These are phyloP conservation scores for Naganishia antarctica DNA, from an alignment of 768 basidiomycete species.

Conservation along the genomic window DNA sequence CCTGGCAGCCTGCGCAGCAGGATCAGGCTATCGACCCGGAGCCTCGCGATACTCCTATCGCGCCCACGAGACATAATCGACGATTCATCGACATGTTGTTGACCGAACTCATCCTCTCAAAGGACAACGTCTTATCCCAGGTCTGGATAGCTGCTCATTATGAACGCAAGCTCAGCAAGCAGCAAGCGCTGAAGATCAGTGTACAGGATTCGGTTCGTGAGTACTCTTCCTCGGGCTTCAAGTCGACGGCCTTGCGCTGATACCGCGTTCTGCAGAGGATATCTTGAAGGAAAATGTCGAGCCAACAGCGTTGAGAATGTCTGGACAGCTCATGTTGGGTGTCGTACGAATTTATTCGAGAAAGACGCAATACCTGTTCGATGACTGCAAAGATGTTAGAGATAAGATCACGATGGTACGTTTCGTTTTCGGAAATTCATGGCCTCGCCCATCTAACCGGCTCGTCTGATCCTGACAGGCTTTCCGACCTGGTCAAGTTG, in stretches of 20 bases:
- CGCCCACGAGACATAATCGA: background rate
- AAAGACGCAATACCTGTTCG: conserved; percentile 93
- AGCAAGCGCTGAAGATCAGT: conserved; percentile 87
- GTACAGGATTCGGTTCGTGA: conserved; percentile 78
- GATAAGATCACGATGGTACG: conserved; percentile 88
- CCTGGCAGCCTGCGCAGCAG: background rate
- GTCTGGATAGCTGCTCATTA: conserved; percentile 99
- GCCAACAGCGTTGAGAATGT: conserved; percentile 86
- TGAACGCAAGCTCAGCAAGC: conserved; percentile 95
- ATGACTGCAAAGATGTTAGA: conserved; percentile 95
- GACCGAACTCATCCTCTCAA: conserved; percentile 86
- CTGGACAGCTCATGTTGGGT: conserved; percentile 90
- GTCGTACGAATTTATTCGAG: conserved; percentile 96
- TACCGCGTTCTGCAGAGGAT: conserved; percentile 56
- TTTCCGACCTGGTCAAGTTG: conserved; percentile 89
- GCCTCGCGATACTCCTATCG: background rate
- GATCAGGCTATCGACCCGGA: background rate
- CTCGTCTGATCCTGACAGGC: conserved; percentile 56
- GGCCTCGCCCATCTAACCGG: too few species aligned
- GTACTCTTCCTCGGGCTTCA: background rate
- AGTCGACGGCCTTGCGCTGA: background rate
- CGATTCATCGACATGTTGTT: conserved; percentile 62
- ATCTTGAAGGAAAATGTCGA: conserved; percentile 89
- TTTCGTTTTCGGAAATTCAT: conserved; percentile 9
- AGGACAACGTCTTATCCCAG: conserved; percentile 86